Percentiles rank a stretch among this genome's conserved stretches.
Conservation (phyloP, 2,329 filamentous ascomycete genomes). For the Ascochyta lentis region DNA sequence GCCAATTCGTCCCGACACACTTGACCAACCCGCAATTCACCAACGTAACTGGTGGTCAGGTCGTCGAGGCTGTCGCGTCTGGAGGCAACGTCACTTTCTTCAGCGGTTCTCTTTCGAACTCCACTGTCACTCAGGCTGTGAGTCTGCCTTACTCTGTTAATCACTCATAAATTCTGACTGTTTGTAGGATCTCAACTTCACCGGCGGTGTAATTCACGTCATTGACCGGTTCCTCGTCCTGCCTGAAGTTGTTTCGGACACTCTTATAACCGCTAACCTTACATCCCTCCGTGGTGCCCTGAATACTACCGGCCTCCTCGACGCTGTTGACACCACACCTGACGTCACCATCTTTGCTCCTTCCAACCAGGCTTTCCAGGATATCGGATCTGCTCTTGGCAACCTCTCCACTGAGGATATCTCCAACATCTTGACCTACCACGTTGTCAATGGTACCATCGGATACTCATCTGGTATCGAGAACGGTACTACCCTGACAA, state of each 20-base stretch:
- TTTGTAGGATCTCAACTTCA: conserved; percentile 52
- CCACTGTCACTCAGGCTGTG: conserved; percentile 59
- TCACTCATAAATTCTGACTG: background rate
- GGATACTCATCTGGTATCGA: conserved; percentile 58
- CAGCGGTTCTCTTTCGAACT: conserved; percentile 59
- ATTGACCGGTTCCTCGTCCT: conserved; percentile 54
- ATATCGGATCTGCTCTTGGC: conserved; percentile 60
- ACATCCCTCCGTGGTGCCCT: conserved; percentile 53
- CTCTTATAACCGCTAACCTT: conserved; percentile 45
- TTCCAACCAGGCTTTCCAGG: conserved; percentile 64
- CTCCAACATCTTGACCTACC: conserved; percentile 65
- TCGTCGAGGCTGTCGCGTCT: conserved; percentile 55
- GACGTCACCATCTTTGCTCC: conserved; percentile 72
- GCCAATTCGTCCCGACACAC: conserved; percentile 56
- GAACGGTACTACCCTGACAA: conserved; percentile 50
- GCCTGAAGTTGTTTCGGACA: conserved; percentile 41
- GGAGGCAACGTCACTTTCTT: conserved; percentile 58
- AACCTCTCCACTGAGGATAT: conserved; percentile 59
- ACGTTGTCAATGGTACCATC: conserved; percentile 64
- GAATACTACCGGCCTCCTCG: conserved; percentile 47
- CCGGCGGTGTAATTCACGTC: conserved; percentile 56
- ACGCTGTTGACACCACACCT: conserved; percentile 50
- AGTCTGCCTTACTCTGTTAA: conserved; percentile 25
- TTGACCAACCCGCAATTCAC: conserved; percentile 60
- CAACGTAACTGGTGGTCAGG: conserved; percentile 67